Base-by-base conservation (phyloP, 1,284 basidiomycete genomes). In the Paramarasmius palmivorus region DNA sequence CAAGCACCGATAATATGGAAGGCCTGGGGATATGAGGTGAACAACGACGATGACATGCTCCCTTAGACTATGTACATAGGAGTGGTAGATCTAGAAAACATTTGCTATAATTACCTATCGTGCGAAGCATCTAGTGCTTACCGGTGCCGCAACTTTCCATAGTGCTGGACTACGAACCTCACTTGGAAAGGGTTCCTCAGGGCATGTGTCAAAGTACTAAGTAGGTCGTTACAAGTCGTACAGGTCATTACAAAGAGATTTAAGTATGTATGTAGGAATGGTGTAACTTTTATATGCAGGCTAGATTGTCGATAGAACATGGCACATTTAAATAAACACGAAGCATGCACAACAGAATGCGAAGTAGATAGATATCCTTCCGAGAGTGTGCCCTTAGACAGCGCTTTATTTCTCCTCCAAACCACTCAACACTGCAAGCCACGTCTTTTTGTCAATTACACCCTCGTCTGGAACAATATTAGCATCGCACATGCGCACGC, bases 371-470 rank as follows among this genome's bases (percentile, higher is more conserved):
- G 29, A 32, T 32, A 12, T 32, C n/a, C 17, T 40, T 19, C 17
- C 39, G 22, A 40, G 17, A 17, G 15, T 40, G 2, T 23, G 15
- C 25, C 25, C 2, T n/a, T 46, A 6, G 10, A 46, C 6, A 29
- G 25, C 19, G 17, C 19, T 15, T 19, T 32, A 77, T 57, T 78
- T 82, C 59, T 82, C 82, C 59, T 91, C 88, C 38, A 93, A 69
- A 63, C 86, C 82, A 50, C 76, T 82, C 32, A 95, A 72, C 73
- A 95, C 95, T 5, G 81, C 86, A 22, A 95, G 79, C 92, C 93
- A 97, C 1, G 83, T 84, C 72, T 95, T 95, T 78, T 97, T 97
- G 69, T 95, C 91, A 55, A 98, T 90, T 9, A 95, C 78, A 5
- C 95, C 95, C 63, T 90, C 86, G 65, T 95, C 90, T 92, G 59